These are phyloP conservation scores for Epichloe gansuensis DNA, from an alignment of 2,329 filamentous ascomycete genomes.

Conservation along the genomic window DNA sequence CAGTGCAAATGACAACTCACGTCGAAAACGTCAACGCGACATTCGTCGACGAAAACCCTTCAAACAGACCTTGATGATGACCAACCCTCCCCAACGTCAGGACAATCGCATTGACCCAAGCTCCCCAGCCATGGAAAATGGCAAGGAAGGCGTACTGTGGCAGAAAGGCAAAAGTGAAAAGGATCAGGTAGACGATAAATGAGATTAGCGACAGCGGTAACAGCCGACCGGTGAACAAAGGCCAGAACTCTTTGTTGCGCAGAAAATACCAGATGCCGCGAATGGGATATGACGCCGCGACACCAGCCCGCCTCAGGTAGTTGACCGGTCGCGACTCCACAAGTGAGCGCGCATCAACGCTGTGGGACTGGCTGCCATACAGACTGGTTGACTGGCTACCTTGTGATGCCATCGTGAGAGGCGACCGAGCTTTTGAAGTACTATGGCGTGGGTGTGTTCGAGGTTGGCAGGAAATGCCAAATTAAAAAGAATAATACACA, in stretches of 20 bases:
- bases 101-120: conserved; percentile 83
- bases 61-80: conserved; percentile 61
- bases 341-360: conserved; percentile 5
- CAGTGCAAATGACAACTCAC: conserved; percentile 30
- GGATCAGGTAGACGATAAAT: conserved; percentile 65
- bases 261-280: conserved; percentile 75
- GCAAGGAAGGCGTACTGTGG: conserved; percentile 82
- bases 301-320: conserved; percentile 31
- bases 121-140: conserved; percentile 75
- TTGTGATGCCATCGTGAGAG: conserved; percentile 5
- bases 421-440: neutral
- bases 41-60: conserved; percentile 76
- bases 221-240: conserved; percentile 65
- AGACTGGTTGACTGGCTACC: neutral
- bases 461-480: neutral
- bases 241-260: conserved; percentile 67
- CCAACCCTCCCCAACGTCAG: conserved; percentile 72
- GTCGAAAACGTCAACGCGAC: conserved; percentile 73
- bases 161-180: conserved; percentile 81
- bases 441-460: neutral
- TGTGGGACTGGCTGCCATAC: conserved; percentile 6
- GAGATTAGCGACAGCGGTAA: conserved; percentile 75
- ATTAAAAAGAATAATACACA: neutral
- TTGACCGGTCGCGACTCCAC: conserved; percentile 20
- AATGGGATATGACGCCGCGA: conserved; percentile 43